A percentile compares a stretch with the other conserved stretches of the same genome.
phyloP scores from a whole-genome alignment of 305 asterid genomes.

The Rubia tinctorum region DNA sequence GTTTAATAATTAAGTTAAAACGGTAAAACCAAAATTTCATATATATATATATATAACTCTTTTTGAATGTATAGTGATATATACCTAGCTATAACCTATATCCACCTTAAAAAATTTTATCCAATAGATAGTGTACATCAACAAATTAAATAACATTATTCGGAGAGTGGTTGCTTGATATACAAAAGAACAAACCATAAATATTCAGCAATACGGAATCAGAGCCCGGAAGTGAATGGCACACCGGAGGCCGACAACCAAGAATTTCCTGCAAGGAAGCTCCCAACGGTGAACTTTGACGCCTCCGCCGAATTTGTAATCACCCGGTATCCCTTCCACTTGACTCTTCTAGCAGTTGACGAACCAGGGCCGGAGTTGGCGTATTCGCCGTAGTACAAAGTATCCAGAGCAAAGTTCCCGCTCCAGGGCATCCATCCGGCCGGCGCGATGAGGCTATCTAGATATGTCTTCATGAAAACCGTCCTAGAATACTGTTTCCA shows the following conservation, averaged over 20 bases:
- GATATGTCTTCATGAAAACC: slow-evolving; percentile 7
- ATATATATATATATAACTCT: too few relatives aligned
- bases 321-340: slow-evolving; percentile 10
- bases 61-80: too few relatives aligned
- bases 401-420: slow-evolving; percentile 1
- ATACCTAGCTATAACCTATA: too few relatives aligned
- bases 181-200: too few relatives aligned
- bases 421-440: slow-evolving; percentile 9
- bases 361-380: slow-evolving; percentile 6
- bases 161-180: too few relatives aligned
- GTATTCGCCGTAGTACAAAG: slow-evolving; percentile 4
- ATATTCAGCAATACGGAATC: too few relatives aligned
- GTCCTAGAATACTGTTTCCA: slow-evolving; percentile 3
- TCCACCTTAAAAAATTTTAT: too few relatives aligned
- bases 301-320: slow-evolving; percentile 2
- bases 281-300: background rate
- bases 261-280: slow-evolving; percentile 3
- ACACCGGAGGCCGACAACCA: slow-evolving; percentile 58
- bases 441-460: background rate
- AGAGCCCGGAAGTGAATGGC: slow-evolving; percentile 68
- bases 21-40: too few relatives aligned
- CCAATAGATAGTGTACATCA: too few relatives aligned
- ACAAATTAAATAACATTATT: too few relatives aligned
- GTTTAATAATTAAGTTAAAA: too few relatives aligned
- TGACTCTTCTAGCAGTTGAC: background rate